A percentile compares a stretch with the other conserved stretches of the same genome.
These are phyloP conservation scores for Neonectria sp. DNA, from an alignment of 2,329 filamentous ascomycete genomes.

Conservation along the genomic window DNA sequence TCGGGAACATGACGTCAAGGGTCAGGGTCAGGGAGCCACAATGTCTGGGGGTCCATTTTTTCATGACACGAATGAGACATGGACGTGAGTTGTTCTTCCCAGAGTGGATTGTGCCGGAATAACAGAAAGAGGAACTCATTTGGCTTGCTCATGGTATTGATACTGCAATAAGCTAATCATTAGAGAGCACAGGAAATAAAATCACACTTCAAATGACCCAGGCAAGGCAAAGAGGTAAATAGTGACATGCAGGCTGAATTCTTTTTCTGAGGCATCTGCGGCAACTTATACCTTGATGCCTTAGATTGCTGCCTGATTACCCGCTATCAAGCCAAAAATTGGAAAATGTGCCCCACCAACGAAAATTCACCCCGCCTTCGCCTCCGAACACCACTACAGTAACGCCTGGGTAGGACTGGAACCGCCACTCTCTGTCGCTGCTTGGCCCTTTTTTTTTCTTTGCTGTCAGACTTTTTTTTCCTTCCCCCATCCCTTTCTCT, in stretches of 20 bases:
- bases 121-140: neutral
- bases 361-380: constrained; percentile 60
- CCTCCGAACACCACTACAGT: constrained; percentile 48
- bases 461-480: constrained; percentile 39
- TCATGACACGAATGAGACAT: constrained; percentile 13
- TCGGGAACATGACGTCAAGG: constrained; percentile 46
- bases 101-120: neutral
- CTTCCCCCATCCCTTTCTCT: constrained; percentile 31
- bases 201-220: neutral
- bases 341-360: constrained; percentile 56
- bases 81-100: constrained; percentile 4
- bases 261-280: constrained; percentile 26
- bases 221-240: constrained; percentile 5
- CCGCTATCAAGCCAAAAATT: constrained; percentile 52
- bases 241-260: constrained; percentile 1
- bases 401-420: constrained; percentile 43
- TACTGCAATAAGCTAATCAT: neutral
- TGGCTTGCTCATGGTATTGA: neutral
- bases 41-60: constrained; percentile 11
- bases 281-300: constrained; percentile 46
- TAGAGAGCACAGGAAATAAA: neutral
- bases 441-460: constrained; percentile 44
- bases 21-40: constrained; percentile 7
- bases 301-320: constrained; percentile 56
- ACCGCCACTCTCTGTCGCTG: constrained; percentile 49